Percentiles rank a stretch among this genome's conserved stretches.
phyloP scores from a whole-genome alignment of 176 grass and related monocot species.

The Neostapfia colusana region DNA sequence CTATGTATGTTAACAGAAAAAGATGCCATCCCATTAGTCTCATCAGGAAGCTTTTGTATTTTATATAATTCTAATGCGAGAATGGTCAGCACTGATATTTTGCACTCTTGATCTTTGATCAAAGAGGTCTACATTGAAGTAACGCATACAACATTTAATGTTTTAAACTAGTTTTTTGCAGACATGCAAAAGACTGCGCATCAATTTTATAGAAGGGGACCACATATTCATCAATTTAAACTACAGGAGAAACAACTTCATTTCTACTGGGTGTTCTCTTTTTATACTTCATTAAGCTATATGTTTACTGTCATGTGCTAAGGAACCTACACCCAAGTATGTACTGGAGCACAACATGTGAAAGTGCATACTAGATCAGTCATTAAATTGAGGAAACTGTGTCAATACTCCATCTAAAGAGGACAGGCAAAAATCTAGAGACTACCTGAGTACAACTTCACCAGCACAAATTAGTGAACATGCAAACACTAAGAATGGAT shows the following conservation, averaged over 20 bases:
- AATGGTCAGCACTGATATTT: neutral
- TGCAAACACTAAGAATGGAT: conserved; percentile 9
- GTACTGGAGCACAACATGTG: neutral
- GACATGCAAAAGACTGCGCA: no score
- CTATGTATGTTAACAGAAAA: no score
- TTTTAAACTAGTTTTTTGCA: no score
- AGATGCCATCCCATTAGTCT: no score
- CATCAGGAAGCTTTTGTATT: no score
- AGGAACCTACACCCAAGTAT: neutral
- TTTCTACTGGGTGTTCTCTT: neutral
- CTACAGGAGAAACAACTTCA: no score
- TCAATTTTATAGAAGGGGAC: no score
- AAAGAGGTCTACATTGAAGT: neutral
- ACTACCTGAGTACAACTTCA: neutral
- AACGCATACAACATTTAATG: neutral
- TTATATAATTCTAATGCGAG: neutral
- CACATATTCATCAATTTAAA: no score
- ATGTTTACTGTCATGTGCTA: conserved; percentile 7
- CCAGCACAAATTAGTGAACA: neutral
- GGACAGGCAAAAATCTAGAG: conserved; percentile 21
- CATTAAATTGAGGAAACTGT: neutral
- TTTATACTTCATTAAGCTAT: neutral
- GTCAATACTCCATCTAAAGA: no score
- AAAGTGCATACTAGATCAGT: conserved; percentile 9
- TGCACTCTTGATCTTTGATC: neutral